Evolutionary conservation across 1,284 basidiomycete genomes (phyloP), one percentile per base, ranked within the genome.

Genomic region (Rhodotorula glutinis): DNA sequence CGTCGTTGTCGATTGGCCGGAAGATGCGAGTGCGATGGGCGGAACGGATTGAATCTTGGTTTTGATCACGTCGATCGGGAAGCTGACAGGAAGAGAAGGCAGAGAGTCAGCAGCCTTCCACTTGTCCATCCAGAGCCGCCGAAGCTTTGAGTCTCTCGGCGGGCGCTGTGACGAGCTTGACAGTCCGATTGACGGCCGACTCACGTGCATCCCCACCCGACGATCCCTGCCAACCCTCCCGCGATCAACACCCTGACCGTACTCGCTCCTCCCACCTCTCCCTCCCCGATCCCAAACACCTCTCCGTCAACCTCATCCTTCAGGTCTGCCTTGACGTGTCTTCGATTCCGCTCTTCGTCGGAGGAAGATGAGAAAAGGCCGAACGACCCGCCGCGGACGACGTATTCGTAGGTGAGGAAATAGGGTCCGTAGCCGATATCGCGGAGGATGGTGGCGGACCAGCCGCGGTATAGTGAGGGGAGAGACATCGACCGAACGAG

Each of bases 61-160:
- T 80, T 93, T 93, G 71, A 92, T 82, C 9, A 92, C 88, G 75
- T 93, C 91, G 63, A 92, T 82, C 1, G 89, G 89, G 79, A 93
- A 73, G 1, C 71, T 72, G 47, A 2, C 29, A 16, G 16, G 9
- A 13, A 3, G 11, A 23, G 19, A 16, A 23, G n/a, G n/a, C 8
- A 8, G 17, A 25, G 38, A 23, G 25, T 46, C 16, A 40, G 58
- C 23, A 19, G 92, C 33, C 11, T 38, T 38, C 33, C n/a, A n/a
- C n/a, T n/a, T n/a, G n/a, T n/a, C n/a, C n/a, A n/a, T n/a, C n/a
- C n/a, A n/a, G n/a, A n/a, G n/a, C n/a, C n/a, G n/a, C n/a, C n/a
- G n/a, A n/a, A n/a, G n/a, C n/a, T n/a, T n/a, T n/a, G n/a, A n/a
- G n/a, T n/a, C n/a, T n/a, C n/a, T n/a, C n/a, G n/a, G n/a, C n/a